A percentile compares a stretch with the other conserved stretches of the same genome.
These are phyloP conservation scores for Orobanche coerulescens DNA, from an alignment of 257 asterid genomes.

Conservation along the genomic window DNA sequence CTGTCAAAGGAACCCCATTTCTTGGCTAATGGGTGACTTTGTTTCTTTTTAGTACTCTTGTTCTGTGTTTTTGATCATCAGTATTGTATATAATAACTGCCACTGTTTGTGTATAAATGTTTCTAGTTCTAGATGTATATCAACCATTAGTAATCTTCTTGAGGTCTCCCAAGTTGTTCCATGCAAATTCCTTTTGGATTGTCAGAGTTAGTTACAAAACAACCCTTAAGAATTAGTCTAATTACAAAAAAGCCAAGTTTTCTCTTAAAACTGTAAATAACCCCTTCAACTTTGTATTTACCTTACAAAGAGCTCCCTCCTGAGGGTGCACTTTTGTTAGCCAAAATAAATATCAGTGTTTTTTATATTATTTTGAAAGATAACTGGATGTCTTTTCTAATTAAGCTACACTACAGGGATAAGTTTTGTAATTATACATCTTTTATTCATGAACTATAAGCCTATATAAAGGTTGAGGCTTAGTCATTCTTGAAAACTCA, in stretches of 20 bases:
- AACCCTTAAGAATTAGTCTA: background rate
- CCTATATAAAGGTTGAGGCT: too few species aligned
- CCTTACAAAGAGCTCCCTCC: too few species aligned
- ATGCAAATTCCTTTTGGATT: background rate
- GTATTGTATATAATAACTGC: too few species aligned
- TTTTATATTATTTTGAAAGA: background rate
- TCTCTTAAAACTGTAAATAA: too few species aligned
- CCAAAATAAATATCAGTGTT: background rate
- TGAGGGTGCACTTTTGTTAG: too few species aligned
- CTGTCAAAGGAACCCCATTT: slow-evolving; percentile 44
- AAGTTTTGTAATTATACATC: background rate
- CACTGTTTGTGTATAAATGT: too few species aligned
- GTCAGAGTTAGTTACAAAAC: background rate
- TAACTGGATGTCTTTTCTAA: background rate
- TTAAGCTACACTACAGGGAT: background rate
- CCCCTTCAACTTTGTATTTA: too few species aligned
- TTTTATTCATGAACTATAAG: background rate
- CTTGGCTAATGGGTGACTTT: slow-evolving; percentile 42
- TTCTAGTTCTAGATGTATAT: too few species aligned
- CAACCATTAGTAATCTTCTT: too few species aligned
- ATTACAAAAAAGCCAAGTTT: background rate
- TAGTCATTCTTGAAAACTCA: too few species aligned
- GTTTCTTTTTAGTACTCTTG: background rate
- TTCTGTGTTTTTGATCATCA: background rate
- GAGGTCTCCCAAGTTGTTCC: too few species aligned